phyloP scores from a whole-genome alignment of 2,329 filamentous ascomycete species.

The Cercospora citrullina region DNA sequence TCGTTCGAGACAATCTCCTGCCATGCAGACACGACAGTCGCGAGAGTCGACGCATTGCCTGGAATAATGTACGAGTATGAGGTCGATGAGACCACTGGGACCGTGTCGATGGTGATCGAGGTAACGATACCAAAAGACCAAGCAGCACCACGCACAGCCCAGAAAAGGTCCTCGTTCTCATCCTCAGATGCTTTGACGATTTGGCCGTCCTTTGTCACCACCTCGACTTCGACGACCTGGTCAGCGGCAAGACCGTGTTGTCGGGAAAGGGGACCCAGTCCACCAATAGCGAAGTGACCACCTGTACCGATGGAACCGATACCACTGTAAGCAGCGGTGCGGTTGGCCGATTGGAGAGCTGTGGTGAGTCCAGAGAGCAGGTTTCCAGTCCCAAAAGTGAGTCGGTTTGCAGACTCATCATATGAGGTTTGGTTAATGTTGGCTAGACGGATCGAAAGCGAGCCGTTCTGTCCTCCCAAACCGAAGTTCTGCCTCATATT shows the following conservation, averaged over 20 bases:
- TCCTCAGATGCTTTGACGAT: constrained; percentile 41
- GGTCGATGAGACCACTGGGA: constrained; percentile 24
- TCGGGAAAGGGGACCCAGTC: constrained; percentile 49
- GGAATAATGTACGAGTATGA: constrained; percentile 24
- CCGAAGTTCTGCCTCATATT: constrained; percentile 7
- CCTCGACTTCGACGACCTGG: constrained; percentile 44
- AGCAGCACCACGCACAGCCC: constrained; percentile 31
- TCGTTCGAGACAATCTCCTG: constrained; percentile 22
- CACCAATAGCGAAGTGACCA: constrained; percentile 24
- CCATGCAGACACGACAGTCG: constrained; percentile 18
- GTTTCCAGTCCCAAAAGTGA: constrained; percentile 15
- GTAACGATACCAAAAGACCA: constrained; percentile 34
- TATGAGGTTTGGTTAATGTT: constrained; percentile 11
- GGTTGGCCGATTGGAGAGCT: constrained; percentile 2
- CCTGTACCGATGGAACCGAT: constrained; percentile 19
- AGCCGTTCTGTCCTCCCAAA: constrained; percentile 19
- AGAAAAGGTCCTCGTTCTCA: constrained; percentile 31
- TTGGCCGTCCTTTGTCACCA: constrained; percentile 44
- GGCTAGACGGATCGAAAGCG: constrained; percentile 14
- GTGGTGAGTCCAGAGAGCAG: constrained; percentile 10
- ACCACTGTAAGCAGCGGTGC: constrained; percentile 5
- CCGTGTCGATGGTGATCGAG: constrained; percentile 26
- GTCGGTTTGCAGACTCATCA: background rate
- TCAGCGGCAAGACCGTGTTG: constrained; percentile 56
- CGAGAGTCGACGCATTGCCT: constrained; percentile 13